Percentiles rank a stretch among this genome's conserved stretches.
phyloP scores from a whole-genome alignment of 768 basidiomycete genomes.

The Postia placenta region DNA sequence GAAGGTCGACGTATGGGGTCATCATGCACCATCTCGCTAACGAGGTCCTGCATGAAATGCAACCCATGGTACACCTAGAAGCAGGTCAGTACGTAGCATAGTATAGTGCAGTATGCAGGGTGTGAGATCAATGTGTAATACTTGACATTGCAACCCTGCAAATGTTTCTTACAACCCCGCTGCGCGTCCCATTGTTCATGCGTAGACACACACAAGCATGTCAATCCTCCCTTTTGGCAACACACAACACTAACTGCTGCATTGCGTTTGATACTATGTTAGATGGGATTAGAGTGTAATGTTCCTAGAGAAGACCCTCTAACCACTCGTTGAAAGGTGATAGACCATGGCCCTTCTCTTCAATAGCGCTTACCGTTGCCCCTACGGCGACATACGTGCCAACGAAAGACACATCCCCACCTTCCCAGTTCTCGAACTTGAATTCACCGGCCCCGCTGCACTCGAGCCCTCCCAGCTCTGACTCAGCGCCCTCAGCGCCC shows the following conservation, averaged over 20 bases:
- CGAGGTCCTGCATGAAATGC: too few species aligned
- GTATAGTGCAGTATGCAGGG: too few species aligned
- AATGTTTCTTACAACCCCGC: too few species aligned
- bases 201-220: background rate
- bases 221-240: too few species aligned
- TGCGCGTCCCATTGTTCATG: too few species aligned
- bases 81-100: too few species aligned
- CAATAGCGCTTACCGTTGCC: conserved; percentile 15
- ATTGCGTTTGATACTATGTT: background rate
- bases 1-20: too few species aligned
- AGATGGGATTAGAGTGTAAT: background rate
- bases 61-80: too few species aligned
- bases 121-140: too few species aligned
- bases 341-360: conserved; percentile 39
- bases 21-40: too few species aligned
- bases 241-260: background rate
- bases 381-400: conserved; percentile 47
- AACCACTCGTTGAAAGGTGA: conserved; percentile 43
- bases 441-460: conserved; percentile 55
- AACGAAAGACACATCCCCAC: conserved; percentile 67
- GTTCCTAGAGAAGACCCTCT: conserved; percentile 32
- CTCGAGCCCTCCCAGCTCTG: conserved; percentile 72
- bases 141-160: too few species aligned
- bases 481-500: conserved; percentile 54
- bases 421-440: conserved; percentile 79